These are phyloP conservation scores for Clavispora asparagi DNA, from an alignment of 805 yeast genomes.

Conservation along the genomic window DNA sequence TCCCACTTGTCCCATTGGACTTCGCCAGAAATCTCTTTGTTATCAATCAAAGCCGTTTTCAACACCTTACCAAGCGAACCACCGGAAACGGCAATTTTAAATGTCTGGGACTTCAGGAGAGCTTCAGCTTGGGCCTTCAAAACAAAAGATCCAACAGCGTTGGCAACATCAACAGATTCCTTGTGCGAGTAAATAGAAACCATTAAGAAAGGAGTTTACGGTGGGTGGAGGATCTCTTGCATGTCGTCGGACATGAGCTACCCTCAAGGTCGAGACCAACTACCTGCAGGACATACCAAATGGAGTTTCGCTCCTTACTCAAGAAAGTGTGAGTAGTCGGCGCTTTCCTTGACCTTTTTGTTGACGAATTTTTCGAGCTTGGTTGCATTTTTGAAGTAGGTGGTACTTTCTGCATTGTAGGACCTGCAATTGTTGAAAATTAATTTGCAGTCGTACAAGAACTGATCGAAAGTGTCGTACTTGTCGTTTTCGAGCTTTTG, in stretches of 20 bases:
- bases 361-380: slow-evolving; percentile 87
- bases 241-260: background rate
- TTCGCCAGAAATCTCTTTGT: slow-evolving; percentile 36
- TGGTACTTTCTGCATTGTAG: slow-evolving; percentile 90
- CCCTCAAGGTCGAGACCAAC: background rate
- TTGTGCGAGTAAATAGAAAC: slow-evolving; percentile 41
- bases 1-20: slow-evolving; percentile 73
- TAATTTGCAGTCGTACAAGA: slow-evolving; percentile 80
- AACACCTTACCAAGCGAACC: slow-evolving; percentile 82
- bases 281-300: background rate
- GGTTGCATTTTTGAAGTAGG: slow-evolving; percentile 92
- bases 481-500: slow-evolving; percentile 86
- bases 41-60: slow-evolving; percentile 60
- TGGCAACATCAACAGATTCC: slow-evolving; percentile 57
- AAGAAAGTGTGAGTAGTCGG: slow-evolving; percentile 81
- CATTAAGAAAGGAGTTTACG: background rate
- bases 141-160: slow-evolving; percentile 59
- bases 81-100: slow-evolving; percentile 82
- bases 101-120: slow-evolving; percentile 40
- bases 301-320: slow-evolving; percentile 33
- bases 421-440: slow-evolving; percentile 88
- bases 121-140: slow-evolving; percentile 59
- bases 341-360: slow-evolving; percentile 77
- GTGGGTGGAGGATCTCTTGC: background rate
- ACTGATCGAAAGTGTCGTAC: slow-evolving; percentile 86